Evolutionary conservation across 306 rosid species (phyloP).

Genomic region (Dicorynia guianensis): DNA sequence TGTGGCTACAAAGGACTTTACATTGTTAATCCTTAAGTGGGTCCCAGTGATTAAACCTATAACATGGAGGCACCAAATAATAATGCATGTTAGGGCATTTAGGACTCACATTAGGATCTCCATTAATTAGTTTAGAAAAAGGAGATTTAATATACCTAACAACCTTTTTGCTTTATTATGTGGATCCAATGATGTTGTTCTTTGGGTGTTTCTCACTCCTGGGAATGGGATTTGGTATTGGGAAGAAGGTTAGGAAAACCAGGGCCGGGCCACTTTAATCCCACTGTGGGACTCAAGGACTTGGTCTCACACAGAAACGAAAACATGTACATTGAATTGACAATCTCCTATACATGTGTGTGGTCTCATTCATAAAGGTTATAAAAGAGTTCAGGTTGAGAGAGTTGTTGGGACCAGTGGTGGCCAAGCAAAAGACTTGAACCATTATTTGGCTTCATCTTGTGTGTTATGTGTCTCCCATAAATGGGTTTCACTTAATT

Average conservation of each 20-base stretch:
- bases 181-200: conserved; percentile 71
- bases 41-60: conserved; percentile 24
- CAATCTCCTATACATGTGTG: conserved; percentile 43
- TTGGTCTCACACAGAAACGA: conserved; percentile 30
- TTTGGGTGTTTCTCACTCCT: conserved; percentile 39
- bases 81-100: conserved; percentile 13
- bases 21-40: conserved; percentile 36
- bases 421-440: conserved; percentile 40
- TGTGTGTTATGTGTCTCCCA: conserved; percentile 37
- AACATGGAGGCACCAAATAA: conserved; percentile 38
- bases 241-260: conserved; percentile 39
- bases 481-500: neutral
- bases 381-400: conserved; percentile 32
- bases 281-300: conserved; percentile 50
- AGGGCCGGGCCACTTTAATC: conserved; percentile 42
- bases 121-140: conserved; percentile 35
- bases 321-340: conserved; percentile 41
- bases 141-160: conserved; percentile 45
- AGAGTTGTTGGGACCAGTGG: conserved; percentile 57
- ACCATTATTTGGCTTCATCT: conserved; percentile 40
- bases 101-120: conserved; percentile 35
- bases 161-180: conserved; percentile 52
- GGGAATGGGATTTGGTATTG: neutral
- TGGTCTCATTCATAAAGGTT: conserved; percentile 38
- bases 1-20: conserved; percentile 41